These are phyloP conservation scores for Phytophthora cryptogea DNA, from an alignment of 352 stramenopile genomes.

Conservation along the genomic window DNA sequence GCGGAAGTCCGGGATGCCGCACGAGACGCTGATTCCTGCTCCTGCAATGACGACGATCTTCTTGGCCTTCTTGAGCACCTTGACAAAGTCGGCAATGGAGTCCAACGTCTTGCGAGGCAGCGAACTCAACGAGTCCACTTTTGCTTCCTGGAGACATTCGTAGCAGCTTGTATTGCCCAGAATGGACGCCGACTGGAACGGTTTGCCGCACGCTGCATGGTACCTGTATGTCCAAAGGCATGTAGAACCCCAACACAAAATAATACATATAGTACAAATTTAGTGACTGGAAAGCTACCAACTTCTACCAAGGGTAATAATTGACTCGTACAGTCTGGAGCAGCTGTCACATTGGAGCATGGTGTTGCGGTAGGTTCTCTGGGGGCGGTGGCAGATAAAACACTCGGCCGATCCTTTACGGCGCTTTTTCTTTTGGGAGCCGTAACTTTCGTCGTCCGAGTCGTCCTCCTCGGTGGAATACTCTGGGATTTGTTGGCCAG, in stretches of 20 bases:
- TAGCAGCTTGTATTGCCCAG: slow-evolving; percentile 81
- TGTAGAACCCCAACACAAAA: slow-evolving; percentile 1
- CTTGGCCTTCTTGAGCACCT: slow-evolving; percentile 72
- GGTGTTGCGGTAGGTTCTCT: slow-evolving; percentile 39
- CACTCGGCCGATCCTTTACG: slow-evolving; percentile 43
- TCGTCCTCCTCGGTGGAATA: slow-evolving; percentile 73
- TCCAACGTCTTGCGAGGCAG: slow-evolving; percentile 41
- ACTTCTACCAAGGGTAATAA: slow-evolving; percentile 1
- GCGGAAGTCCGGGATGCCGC: slow-evolving; percentile 98
- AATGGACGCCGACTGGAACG: slow-evolving; percentile 60
- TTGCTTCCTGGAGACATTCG: slow-evolving; percentile 65
- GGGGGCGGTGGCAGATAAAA: slow-evolving; percentile 60
- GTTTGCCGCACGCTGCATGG: slow-evolving; percentile 52
- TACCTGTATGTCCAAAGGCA: slow-evolving; percentile 34
- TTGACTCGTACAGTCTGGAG: slow-evolving; percentile 49
- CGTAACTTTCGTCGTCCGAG: slow-evolving; percentile 61
- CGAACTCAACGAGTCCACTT: slow-evolving; percentile 33
- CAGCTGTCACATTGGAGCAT: slow-evolving; percentile 82
- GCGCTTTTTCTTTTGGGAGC: slow-evolving; percentile 43
- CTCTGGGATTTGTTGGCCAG: slow-evolving; percentile 79
- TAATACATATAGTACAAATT: slow-evolving; percentile 27
- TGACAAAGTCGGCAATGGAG: slow-evolving; percentile 65
- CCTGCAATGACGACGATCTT: slow-evolving; percentile 92
- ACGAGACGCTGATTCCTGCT: slow-evolving; percentile 95
- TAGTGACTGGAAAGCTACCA: slow-evolving; percentile 5